Evolutionary conservation across 2,329 filamentous ascomycete species (phyloP), one percentile per base, ranked within the genome.

Genomic region (Stagonosporopsis rhizophila): DNA sequence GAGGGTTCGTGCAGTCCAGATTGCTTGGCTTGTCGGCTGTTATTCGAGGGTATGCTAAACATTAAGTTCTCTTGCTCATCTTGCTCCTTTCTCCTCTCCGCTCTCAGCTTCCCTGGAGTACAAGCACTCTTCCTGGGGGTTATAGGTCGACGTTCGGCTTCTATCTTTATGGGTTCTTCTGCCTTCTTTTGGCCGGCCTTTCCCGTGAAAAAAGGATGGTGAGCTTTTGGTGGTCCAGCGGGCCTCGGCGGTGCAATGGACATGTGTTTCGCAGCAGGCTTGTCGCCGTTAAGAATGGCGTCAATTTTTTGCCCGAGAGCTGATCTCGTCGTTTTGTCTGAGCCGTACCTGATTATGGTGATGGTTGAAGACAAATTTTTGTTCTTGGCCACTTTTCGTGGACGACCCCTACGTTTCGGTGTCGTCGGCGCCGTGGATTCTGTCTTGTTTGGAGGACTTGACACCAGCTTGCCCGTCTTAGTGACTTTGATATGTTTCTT

Each of bases 201-300:
- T 6, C 83, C 85, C 15, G 82, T 69, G 67, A 92, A 92, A 69
- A 92, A 90, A 0, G 89, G 89, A 74, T 92, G 87, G 0, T 85
- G 83, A 1, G 79, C 64, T 65, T 84, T 87, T 6, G 72, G 63
- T 39, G 75, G 65, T 14, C 66, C 65, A 46, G 66, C 49, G 59
- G 73, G 69, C 59, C 75, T 76, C 32, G 56, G 37, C 22, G 67
- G 41, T 35, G 46, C 27, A 12, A 61, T 71, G 32, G 60, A 65
- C 56, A 53, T 61, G 15, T 52, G 59, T 19, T 55, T 56, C 9
- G 44, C 44, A 37, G 60, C 40, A 52, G 60, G 67, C 53, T 60
- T 74, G 32, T 63, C 40, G 39, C 77, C 75, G 65, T 66, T 56
- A 49, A 92, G 72, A 22, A 96, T 89, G 4, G 82, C 78, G 22